These are phyloP conservation scores for Candida buenavistaensis DNA, from an alignment of 1,139 yeast species.

Conservation along the genomic window DNA sequence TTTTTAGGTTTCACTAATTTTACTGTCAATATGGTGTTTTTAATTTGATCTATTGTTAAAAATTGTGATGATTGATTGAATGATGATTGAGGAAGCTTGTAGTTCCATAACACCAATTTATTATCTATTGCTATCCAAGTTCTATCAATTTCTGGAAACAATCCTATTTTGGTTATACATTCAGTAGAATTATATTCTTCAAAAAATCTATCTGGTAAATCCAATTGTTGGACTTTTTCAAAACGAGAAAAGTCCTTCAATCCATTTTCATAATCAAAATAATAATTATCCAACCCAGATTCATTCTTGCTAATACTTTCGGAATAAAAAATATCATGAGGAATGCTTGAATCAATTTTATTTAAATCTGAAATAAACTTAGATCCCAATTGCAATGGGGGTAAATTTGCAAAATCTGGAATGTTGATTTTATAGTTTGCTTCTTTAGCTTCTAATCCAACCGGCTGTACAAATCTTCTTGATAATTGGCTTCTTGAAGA, in stretches of 20 bases:
- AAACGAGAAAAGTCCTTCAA: slow-evolving; percentile 69
- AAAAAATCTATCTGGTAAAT: slow-evolving; percentile 80
- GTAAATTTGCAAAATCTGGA: slow-evolving; percentile 44
- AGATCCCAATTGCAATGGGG: slow-evolving; percentile 45
- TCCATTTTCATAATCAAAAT: slow-evolving; percentile 41
- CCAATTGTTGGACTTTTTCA: slow-evolving; percentile 65
- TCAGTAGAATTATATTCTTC: slow-evolving; percentile 74
- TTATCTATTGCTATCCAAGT: slow-evolving; percentile 90
- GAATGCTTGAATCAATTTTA: slow-evolving; percentile 47
- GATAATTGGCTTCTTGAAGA: slow-evolving; percentile 30
- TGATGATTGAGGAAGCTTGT: slow-evolving; percentile 54
- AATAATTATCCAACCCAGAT: slow-evolving; percentile 45
- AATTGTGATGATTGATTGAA: slow-evolving; percentile 59
- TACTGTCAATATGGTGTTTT: slow-evolving; percentile 75
- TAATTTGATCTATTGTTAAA: slow-evolving; percentile 79
- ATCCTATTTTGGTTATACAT: slow-evolving; percentile 74
- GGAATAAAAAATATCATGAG: slow-evolving; percentile 44
- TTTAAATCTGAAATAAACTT: slow-evolving; percentile 47
- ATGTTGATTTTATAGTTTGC: slow-evolving; percentile 46
- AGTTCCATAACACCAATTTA: slow-evolving; percentile 83
- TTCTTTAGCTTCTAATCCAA: slow-evolving; percentile 37
- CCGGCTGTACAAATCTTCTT: slow-evolving; percentile 39
- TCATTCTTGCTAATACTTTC: slow-evolving; percentile 38
- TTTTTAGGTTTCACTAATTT: slow-evolving; percentile 76
- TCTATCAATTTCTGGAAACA: slow-evolving; percentile 77